Conservation (phyloP, 139 green algal species). For the Chlamydomonas schloesseri region DNA sequence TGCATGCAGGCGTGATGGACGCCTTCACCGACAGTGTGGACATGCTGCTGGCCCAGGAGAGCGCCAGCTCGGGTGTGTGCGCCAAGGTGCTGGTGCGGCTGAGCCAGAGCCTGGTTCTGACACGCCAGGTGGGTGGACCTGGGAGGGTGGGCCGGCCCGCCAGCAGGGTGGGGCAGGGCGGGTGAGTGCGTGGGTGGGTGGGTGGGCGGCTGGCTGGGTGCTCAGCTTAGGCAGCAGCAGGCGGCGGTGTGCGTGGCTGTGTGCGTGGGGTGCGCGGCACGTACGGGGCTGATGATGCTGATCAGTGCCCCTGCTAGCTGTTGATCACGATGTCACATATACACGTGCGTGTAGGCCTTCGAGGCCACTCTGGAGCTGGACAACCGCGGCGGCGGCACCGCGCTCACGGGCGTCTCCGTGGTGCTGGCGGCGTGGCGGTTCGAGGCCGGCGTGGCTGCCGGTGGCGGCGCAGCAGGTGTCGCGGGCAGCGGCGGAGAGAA, state of each 20-base stretch:
- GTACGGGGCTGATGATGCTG: too few species aligned
- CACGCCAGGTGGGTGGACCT: neutral
- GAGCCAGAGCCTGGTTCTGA: constrained; percentile 23
- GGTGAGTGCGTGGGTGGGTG: too few species aligned
- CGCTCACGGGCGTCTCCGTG: neutral
- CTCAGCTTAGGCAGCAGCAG: too few species aligned
- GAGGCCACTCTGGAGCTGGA: neutral
- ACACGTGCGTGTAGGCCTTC: neutral
- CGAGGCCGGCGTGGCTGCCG: neutral
- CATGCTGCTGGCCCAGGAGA: neutral
- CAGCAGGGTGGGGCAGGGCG: too few species aligned
- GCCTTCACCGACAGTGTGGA: neutral
- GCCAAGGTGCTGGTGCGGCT: constrained; percentile 9
- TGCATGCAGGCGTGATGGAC: constrained; percentile 19
- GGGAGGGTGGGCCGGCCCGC: too few species aligned
- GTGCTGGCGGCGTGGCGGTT: neutral
- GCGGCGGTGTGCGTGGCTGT: too few species aligned
- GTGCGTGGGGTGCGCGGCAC: too few species aligned
- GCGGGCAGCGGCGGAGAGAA: too few species aligned
- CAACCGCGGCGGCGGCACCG: neutral
- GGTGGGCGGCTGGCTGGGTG: neutral
- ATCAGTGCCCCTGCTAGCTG: too few species aligned
- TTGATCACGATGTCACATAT: too few species aligned
- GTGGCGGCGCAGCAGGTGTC: too few species aligned
- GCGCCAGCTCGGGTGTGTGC: neutral